phyloP scores from a whole-genome alignment of 169 alveolate genomes.

The Perkinsus olseni region DNA sequence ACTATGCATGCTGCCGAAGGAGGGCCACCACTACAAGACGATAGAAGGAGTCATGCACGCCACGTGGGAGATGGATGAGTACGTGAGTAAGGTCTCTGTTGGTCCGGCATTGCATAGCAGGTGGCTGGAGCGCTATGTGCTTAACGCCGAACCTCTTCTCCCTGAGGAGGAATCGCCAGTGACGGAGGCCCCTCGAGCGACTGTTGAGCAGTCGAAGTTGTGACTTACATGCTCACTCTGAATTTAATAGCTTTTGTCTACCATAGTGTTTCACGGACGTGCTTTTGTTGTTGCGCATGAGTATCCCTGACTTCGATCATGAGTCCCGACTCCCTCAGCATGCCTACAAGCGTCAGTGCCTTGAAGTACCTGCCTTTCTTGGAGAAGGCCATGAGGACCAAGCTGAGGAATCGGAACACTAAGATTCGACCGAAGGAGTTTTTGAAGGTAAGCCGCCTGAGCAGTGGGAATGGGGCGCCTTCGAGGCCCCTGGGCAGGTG shows the following conservation, averaged over 20 bases:
- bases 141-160: background rate
- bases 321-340: background rate
- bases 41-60: background rate
- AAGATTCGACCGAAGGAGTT: background rate
- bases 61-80: background rate
- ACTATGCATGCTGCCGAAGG: background rate
- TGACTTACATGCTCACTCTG: no score
- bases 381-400: background rate
- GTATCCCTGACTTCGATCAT: no score
- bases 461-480: background rate
- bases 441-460: background rate
- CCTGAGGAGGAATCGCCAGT: background rate
- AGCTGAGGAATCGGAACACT: background rate
- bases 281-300: no score
- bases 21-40: background rate
- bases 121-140: background rate
- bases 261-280: no score
- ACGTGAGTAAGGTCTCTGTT: background rate
- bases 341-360: background rate
- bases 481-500: background rate
- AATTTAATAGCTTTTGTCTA: no score
- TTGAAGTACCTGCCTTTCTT: background rate
- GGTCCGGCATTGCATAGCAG: background rate
- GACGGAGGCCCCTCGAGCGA: background rate
- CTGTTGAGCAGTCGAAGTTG: no score